These are phyloP conservation scores for Parmales sp. DNA, from an alignment of 108 stramenopile species.

Conservation along the genomic window DNA sequence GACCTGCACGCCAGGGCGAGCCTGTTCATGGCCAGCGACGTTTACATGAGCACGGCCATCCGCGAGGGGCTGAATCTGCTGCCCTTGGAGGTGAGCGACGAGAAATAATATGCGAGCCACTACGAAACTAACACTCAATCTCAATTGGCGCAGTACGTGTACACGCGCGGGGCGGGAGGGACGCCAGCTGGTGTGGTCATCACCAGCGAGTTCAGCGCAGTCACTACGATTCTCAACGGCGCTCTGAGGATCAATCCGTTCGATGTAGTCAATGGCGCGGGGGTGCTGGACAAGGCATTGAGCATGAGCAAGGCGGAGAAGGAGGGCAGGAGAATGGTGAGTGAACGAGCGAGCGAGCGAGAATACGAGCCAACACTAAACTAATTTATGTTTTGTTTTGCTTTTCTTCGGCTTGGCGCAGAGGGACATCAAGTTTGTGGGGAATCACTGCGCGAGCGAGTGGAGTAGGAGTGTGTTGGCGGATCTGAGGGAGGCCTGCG, in stretches of 20 bases:
- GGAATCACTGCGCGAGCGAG: constrained; percentile 75
- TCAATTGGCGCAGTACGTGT: too few relatives aligned
- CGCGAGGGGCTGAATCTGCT: constrained; percentile 92
- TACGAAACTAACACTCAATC: too few relatives aligned
- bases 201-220: constrained; percentile 92
- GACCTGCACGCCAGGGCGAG: constrained; percentile 74
- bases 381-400: neutral
- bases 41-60: constrained; percentile 76
- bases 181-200: constrained; percentile 84
- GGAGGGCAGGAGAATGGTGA: constrained; percentile 31
- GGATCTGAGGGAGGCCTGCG: constrained; percentile 68
- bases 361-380: too few relatives aligned
- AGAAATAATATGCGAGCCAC: too few relatives aligned
- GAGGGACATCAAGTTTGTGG: constrained; percentile 95
- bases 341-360: too few relatives aligned
- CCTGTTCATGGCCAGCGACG: constrained; percentile 73
- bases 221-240: constrained; percentile 87
- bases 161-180: constrained; percentile 47
- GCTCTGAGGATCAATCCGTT: constrained; percentile 95
- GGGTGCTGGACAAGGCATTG: constrained; percentile 83
- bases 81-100: too few relatives aligned
- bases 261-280: constrained; percentile 76
- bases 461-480: constrained; percentile 92
- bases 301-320: constrained; percentile 69
- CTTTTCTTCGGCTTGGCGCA: constrained; percentile 24